These are phyloP conservation scores for Gentiana dahurica DNA, from an alignment of 257 asterid genomes.

Conservation along the genomic window DNA sequence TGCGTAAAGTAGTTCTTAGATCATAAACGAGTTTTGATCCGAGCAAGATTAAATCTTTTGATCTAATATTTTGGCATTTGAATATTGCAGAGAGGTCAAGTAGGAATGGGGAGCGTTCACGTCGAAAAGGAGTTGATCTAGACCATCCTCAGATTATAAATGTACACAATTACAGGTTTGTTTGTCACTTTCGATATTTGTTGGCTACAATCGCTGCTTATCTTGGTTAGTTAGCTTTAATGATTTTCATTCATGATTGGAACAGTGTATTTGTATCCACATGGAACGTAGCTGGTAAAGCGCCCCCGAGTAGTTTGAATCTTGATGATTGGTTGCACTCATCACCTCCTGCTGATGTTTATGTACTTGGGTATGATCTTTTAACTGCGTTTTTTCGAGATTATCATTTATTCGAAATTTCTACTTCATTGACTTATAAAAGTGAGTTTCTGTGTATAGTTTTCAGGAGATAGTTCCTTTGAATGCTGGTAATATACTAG, in stretches of 20 bases:
- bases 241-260: slow-evolving; percentile 5
- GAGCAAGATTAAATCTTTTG: too few relatives aligned
- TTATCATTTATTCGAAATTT: not conserved
- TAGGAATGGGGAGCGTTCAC: slow-evolving; percentile 48
- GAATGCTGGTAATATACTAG: slow-evolving; percentile 92
- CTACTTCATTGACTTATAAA: slow-evolving; percentile 4
- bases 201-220: slow-evolving; percentile 13
- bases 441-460: slow-evolving; percentile 21
- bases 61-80: slow-evolving; percentile 4
- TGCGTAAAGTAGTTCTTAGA: too few relatives aligned
- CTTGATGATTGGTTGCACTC: slow-evolving; percentile 95
- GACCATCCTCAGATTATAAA: slow-evolving; percentile 95
- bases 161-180: slow-evolving; percentile 59
- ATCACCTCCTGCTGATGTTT: slow-evolving; percentile 95
- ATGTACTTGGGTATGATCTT: slow-evolving; percentile 77
- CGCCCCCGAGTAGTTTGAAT: slow-evolving; percentile 71
- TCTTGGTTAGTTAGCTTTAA: not conserved
- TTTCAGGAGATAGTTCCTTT: slow-evolving; percentile 98
- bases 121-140: slow-evolving; percentile 68
- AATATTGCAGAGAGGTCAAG: slow-evolving; percentile 58
- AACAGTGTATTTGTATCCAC: slow-evolving; percentile 80
- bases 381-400: not conserved
- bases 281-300: slow-evolving; percentile 96
- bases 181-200: slow-evolving; percentile 25
- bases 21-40: too few relatives aligned